These are phyloP conservation scores for Trypanosoma scelopori DNA, from an alignment of 208 protist species.

Conservation along the genomic window DNA sequence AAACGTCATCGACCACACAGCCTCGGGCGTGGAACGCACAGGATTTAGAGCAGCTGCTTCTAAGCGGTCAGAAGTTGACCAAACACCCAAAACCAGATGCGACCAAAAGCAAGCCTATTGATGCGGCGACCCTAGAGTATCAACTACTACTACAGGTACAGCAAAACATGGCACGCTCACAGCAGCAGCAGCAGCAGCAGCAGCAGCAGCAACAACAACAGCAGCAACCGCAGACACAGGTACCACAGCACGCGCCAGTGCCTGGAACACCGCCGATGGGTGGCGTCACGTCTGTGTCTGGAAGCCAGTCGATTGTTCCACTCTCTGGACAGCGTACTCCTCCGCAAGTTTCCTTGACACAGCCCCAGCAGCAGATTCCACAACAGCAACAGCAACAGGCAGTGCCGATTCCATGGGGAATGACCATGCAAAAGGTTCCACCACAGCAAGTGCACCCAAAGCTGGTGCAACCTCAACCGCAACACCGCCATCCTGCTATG, in stretches of 20 bases:
- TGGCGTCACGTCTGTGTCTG: constrained; percentile 5
- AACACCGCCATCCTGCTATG: constrained; percentile 16
- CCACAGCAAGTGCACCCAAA: constrained; percentile 22
- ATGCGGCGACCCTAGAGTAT: constrained; percentile 57
- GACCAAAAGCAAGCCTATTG: constrained; percentile 33
- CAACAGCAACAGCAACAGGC: constrained; percentile 29
- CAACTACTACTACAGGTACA: constrained; percentile 49
- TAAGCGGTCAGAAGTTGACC: constrained; percentile 27
- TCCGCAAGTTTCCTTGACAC: constrained; percentile 21
- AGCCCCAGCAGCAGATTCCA: constrained; percentile 28
- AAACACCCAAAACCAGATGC: constrained; percentile 6
- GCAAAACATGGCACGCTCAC: constrained; percentile 22
- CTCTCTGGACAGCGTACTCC: constrained; percentile 23
- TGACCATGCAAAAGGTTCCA: constrained; percentile 18
- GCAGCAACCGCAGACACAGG: constrained; percentile 23
- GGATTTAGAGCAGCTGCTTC: constrained; percentile 63
- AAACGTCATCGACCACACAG: not conserved
- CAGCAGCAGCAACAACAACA: constrained; percentile 24
- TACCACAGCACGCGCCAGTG: constrained; percentile 16
- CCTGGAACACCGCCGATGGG: constrained; percentile 6
- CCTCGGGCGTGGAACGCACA: constrained; percentile 44
- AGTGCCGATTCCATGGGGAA: constrained; percentile 29
- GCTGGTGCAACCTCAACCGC: constrained; percentile 23
- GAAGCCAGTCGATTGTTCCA: constrained; percentile 10
- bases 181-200: constrained; percentile 1